Conservation (phyloP, 2,329 filamentous ascomycete genomes). For the Aspergillus uvarum region DNA sequence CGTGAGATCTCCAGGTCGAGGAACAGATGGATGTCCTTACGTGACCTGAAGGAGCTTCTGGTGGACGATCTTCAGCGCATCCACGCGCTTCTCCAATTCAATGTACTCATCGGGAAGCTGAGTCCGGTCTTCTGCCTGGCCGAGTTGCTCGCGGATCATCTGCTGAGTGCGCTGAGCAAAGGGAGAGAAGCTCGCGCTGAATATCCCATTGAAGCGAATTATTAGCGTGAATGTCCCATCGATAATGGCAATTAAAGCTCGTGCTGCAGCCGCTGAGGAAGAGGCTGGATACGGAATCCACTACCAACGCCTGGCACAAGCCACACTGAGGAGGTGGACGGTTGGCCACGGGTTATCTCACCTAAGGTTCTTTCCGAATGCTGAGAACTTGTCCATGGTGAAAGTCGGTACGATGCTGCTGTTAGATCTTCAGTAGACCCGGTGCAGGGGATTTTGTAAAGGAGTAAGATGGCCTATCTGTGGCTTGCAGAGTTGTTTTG, state of each 20-base stretch:
- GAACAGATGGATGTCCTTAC: conserved; percentile 52
- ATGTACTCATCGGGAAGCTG: conserved; percentile 97
- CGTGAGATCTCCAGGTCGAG: neutral
- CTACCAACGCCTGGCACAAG: neutral
- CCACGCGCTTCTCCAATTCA: conserved; percentile 96
- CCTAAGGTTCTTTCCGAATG: conserved; percentile 70
- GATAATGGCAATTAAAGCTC: conserved; percentile 5
- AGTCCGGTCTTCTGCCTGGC: conserved; percentile 94
- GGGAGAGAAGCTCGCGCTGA: conserved; percentile 80
- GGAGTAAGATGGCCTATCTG: conserved; percentile 1
- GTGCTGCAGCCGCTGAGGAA: neutral
- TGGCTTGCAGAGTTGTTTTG: conserved; percentile 1
- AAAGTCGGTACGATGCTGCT: conserved; percentile 7
- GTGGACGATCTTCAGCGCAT: conserved; percentile 94
- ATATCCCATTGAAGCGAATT: conserved; percentile 46
- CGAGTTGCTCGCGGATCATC: conserved; percentile 96
- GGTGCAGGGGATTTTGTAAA: neutral
- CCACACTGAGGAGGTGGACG: conserved; percentile 1
- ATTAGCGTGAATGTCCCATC: conserved; percentile 33
- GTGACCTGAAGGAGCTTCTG: conserved; percentile 97
- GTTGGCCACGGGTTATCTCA: conserved; percentile 45
- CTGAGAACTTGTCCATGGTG: conserved; percentile 67
- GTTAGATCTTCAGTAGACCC: neutral
- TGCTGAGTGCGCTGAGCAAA: conserved; percentile 94
- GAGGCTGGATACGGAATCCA: conserved; percentile 3